Percentiles rank a stretch among this genome's conserved stretches.
These are phyloP conservation scores for Elasticomyces elasticus DNA, from an alignment of 495 filamentous ascomycete genomes.

Conservation along the genomic window DNA sequence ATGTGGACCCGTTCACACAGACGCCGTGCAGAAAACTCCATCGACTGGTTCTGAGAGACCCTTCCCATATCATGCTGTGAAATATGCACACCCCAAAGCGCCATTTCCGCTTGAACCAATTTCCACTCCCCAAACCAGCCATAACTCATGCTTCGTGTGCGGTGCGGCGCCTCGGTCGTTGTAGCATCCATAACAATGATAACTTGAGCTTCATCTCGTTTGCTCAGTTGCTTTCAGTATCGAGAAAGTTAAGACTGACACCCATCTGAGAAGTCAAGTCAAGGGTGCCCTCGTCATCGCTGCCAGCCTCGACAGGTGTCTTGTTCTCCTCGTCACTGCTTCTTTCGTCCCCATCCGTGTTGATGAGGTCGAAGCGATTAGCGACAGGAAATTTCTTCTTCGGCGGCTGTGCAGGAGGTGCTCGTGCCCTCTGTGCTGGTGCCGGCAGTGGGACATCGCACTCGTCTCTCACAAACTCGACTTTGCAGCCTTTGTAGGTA, in stretches of 20 bases:
- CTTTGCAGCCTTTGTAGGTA: slow-evolving; percentile 62
- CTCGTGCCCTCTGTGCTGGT: slow-evolving; percentile 27
- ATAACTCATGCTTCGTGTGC: neutral
- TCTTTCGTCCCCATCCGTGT: slow-evolving; percentile 36
- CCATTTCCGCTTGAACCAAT: neutral
- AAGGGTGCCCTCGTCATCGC: slow-evolving; percentile 5
- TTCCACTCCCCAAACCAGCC: neutral
- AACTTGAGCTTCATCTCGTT: neutral
- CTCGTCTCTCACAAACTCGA: slow-evolving; percentile 66
- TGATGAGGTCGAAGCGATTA: slow-evolving; percentile 60
- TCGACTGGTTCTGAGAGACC: neutral
- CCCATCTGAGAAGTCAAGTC: slow-evolving; percentile 1
- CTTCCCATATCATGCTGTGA: neutral
- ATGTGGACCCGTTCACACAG: neutral
- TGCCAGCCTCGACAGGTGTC: neutral
- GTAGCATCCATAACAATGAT: neutral
- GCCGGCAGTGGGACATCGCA: slow-evolving; percentile 53
- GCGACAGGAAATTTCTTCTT: slow-evolving; percentile 33
- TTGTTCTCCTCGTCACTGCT: slow-evolving; percentile 17
- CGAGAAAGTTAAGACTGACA: slow-evolving; percentile 14
- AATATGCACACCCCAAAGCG: too few species aligned
- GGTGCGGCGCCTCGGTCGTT: too few species aligned
- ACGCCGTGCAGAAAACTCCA: neutral
- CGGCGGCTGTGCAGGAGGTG: slow-evolving; percentile 29
- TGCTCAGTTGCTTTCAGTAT: slow-evolving; percentile 4